These are phyloP conservation scores for Exophiala phaeomuriformis DNA, from an alignment of 2,329 filamentous ascomycete species.

Conservation along the genomic window DNA sequence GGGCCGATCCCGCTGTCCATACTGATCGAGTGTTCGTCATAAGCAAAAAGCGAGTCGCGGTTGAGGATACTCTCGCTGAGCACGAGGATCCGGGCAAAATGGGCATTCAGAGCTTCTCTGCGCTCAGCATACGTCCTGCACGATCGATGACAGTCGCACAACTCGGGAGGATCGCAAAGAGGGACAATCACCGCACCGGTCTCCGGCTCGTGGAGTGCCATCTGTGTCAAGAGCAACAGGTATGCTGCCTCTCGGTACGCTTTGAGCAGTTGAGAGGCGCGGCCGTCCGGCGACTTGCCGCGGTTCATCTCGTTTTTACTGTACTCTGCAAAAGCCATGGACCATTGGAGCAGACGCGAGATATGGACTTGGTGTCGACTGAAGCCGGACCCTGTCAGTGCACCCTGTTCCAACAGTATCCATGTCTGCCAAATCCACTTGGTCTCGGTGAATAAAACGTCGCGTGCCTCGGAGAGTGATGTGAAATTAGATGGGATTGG, in stretches of 20 bases:
- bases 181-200: slow-evolving; percentile 22
- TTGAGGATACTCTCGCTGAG: slow-evolving; percentile 24
- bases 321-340: slow-evolving; percentile 25
- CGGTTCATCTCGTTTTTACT: slow-evolving; percentile 11
- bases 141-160: slow-evolving; percentile 19
- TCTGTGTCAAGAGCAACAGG: slow-evolving; percentile 20
- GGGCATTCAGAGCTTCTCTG: slow-evolving; percentile 22
- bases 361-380: slow-evolving; percentile 23
- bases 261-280: slow-evolving; percentile 16
- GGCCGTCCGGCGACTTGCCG: slow-evolving; percentile 6
- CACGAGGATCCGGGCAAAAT: slow-evolving; percentile 24
- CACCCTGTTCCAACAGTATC: slow-evolving; percentile 18
- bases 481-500: slow-evolving; percentile 19
- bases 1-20: slow-evolving; percentile 25
- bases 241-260: slow-evolving; percentile 22
- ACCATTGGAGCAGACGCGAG: slow-evolving; percentile 24
- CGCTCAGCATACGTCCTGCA: slow-evolving; percentile 22
- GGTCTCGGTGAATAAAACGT: slow-evolving; percentile 24
- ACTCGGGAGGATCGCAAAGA: slow-evolving; percentile 20
- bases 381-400: slow-evolving; percentile 13
- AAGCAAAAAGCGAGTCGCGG: slow-evolving; percentile 14
- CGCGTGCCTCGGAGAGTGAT: slow-evolving; percentile 23
- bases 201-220: slow-evolving; percentile 23
- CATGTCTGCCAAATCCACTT: slow-evolving; percentile 26
- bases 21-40: slow-evolving; percentile 21